Evolutionary conservation across 2,329 filamentous ascomycete species (phyloP).

Genomic region (Colletotrichum theobromicola): DNA sequence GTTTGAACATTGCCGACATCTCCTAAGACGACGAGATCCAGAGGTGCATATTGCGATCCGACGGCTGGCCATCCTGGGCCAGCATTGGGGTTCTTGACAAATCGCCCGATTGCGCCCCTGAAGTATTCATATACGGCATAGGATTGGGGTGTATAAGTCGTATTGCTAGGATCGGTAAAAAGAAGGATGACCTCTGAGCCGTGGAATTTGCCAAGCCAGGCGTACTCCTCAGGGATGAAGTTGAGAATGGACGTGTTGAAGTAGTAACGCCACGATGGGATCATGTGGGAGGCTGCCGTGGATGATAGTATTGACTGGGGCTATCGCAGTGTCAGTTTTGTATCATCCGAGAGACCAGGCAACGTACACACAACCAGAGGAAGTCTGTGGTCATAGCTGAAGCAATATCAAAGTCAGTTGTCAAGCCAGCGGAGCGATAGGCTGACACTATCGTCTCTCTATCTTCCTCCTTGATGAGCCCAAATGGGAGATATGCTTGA

Average conservation of each 20-base stretch:
- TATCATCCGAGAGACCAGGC: neutral
- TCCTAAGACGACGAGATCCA: conserved; percentile 27
- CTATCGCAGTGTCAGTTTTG: conserved; percentile 18
- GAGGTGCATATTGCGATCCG: conserved; percentile 23
- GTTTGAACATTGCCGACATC: conserved; percentile 9
- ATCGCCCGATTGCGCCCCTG: conserved; percentile 26
- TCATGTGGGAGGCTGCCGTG: conserved; percentile 21
- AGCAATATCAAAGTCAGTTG: conserved; percentile 28
- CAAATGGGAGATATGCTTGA: conserved; percentile 17
- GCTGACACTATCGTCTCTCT: conserved; percentile 17
- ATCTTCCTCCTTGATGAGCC: neutral
- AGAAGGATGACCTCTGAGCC: conserved; percentile 28
- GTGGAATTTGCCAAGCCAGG: conserved; percentile 31
- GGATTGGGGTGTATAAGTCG: conserved; percentile 22
- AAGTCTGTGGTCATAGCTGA: conserved; percentile 31
- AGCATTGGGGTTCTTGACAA: conserved; percentile 26
- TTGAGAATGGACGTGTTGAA: conserved; percentile 29
- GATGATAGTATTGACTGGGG: conserved; percentile 28
- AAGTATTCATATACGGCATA: conserved; percentile 28
- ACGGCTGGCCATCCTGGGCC: conserved; percentile 31
- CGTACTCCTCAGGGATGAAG: conserved; percentile 23
- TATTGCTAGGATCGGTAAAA: conserved; percentile 24
- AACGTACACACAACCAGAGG: conserved; percentile 31
- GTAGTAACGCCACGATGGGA: conserved; percentile 30
- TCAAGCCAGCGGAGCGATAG: conserved; percentile 20